Evolutionary conservation across 345 rosid genomes (phyloP).

Genomic region (Erucastrum elatum): DNA sequence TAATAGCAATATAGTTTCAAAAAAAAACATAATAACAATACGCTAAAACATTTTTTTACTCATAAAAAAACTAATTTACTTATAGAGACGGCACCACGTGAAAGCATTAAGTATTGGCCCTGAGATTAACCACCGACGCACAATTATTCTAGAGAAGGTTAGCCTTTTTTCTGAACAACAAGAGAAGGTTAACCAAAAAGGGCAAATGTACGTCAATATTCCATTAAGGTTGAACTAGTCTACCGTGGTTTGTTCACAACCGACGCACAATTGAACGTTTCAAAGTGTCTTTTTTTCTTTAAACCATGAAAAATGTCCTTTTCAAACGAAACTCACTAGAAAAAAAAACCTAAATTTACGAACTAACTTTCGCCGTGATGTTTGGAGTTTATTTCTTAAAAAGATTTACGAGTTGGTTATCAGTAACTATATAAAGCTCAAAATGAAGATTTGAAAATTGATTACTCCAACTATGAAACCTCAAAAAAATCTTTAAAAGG

Average conservation of each 20-base stretch:
- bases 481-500: too few species aligned
- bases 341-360: constrained; percentile 6
- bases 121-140: neutral
- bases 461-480: too few species aligned
- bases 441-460: too few species aligned
- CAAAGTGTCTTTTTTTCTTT: constrained; percentile 12
- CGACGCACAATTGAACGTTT: constrained; percentile 31
- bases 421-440: neutral
- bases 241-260: constrained; percentile 15
- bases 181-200: neutral
- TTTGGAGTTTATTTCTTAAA: neutral
- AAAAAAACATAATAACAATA: neutral
- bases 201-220: constrained; percentile 6
- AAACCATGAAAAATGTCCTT: constrained; percentile 4
- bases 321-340: constrained; percentile 4
- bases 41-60: neutral
- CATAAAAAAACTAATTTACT: too few species aligned
- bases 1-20: too few species aligned
- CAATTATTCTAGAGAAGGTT: neutral
- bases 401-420: neutral
- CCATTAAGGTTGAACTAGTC: constrained; percentile 19
- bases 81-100: neutral
- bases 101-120: neutral
- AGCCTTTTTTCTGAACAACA: too few species aligned
- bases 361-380: constrained; percentile 17